Percentiles rank a stretch among this genome's conserved stretches.
phyloP scores from a whole-genome alignment of 768 basidiomycete genomes.

The Lactifluus echinatus region DNA sequence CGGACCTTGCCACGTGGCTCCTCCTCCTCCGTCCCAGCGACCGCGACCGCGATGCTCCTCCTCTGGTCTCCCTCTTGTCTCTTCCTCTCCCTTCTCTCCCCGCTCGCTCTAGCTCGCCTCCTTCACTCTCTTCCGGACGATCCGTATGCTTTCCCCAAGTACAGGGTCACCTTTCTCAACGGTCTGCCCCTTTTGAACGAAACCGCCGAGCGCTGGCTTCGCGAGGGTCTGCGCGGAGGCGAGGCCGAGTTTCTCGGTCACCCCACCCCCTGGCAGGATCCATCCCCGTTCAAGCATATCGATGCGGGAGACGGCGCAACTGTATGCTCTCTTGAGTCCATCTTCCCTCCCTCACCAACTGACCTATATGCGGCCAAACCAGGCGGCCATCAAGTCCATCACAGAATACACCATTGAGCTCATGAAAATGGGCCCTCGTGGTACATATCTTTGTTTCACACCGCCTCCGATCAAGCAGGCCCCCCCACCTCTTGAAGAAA shows the following conservation, averaged over 20 bases:
- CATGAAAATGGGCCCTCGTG: conserved; percentile 63
- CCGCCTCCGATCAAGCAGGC: conserved; percentile 51
- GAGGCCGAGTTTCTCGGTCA: conserved; percentile 70
- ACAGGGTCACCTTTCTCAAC: conserved; percentile 70
- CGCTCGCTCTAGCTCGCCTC: conserved; percentile 20
- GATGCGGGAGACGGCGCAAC: conserved; percentile 41
- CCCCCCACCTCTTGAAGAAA: conserved; percentile 40
- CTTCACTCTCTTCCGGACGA: conserved; percentile 74
- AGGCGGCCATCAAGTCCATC: not conserved
- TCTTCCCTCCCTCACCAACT: not conserved
- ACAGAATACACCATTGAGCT: conserved; percentile 52
- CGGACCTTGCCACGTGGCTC: conserved; percentile 17
- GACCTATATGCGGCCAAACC: conserved; percentile 1
- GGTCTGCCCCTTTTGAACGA: conserved; percentile 63
- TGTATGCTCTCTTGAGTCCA: conserved; percentile 9
- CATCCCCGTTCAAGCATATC: conserved; percentile 47
- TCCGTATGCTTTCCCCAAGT: conserved; percentile 74
- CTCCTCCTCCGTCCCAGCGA: not conserved
- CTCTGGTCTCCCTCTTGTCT: conserved; percentile 24
- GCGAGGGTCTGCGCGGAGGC: conserved; percentile 63
- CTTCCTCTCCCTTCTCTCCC: not conserved
- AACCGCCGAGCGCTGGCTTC: conserved; percentile 69
- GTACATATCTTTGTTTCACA: conserved; percentile 72
- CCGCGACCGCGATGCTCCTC: conserved; percentile 5
- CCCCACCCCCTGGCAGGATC: conserved; percentile 33